These are phyloP conservation scores for Monosporascus sp. DNA, from an alignment of 2,329 filamentous ascomycete species.

Conservation along the genomic window DNA sequence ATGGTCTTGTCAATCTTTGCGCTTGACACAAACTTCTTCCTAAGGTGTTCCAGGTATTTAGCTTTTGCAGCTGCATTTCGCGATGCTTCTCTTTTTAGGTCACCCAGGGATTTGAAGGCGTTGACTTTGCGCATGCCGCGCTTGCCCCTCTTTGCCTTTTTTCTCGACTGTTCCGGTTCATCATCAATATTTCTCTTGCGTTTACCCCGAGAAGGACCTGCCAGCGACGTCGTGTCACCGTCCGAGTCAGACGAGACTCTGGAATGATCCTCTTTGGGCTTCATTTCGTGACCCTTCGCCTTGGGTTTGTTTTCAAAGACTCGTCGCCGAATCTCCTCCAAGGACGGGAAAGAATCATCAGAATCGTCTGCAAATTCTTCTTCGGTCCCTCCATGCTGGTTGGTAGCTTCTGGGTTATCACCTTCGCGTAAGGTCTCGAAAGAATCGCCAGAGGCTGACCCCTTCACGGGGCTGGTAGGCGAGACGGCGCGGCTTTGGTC, in stretches of 20 bases:
- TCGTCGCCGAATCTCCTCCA: conserved; percentile 5
- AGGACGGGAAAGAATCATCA: conserved; percentile 7
- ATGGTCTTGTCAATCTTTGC: conserved; percentile 25
- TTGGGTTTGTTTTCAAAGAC: background rate
- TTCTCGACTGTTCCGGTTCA: conserved; percentile 1
- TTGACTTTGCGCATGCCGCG: conserved; percentile 4
- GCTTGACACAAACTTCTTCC: conserved; percentile 22
- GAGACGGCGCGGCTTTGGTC: background rate
- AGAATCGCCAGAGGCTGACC: background rate
- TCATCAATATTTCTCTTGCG: conserved; percentile 5
- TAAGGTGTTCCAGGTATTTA: conserved; percentile 19
- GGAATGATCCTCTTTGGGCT: background rate
- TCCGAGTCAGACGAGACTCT: background rate
- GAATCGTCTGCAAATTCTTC: conserved; percentile 4
- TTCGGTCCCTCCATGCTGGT: background rate
- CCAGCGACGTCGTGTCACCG: conserved; percentile 5
- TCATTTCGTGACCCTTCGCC: background rate
- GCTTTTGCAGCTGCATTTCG: conserved; percentile 18
- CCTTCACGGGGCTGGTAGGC: background rate
- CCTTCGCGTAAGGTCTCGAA: background rate
- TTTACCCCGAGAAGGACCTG: conserved; percentile 2
- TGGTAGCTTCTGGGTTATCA: background rate
- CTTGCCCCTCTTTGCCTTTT: conserved; percentile 8
- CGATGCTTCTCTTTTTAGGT: conserved; percentile 18
- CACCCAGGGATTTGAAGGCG: conserved; percentile 13